Conservation (phyloP, 2,329 filamentous ascomycete species). For the Fonsecaea erecta region DNA sequence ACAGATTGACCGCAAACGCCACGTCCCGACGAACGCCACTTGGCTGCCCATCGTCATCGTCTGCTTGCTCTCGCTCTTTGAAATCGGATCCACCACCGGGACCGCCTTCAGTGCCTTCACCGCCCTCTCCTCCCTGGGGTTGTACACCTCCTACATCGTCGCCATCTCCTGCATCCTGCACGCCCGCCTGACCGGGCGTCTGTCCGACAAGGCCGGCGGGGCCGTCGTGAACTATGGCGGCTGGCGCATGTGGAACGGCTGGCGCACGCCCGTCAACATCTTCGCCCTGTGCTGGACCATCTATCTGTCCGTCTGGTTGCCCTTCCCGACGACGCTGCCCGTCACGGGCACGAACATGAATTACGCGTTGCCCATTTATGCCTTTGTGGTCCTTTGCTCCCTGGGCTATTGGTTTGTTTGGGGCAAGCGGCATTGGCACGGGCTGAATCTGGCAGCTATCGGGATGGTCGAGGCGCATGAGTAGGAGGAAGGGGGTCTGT, state of each 20-base stretch:
- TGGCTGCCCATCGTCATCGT: conserved; percentile 45
- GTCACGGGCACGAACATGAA: conserved; percentile 48
- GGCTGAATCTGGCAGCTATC: conserved; percentile 28
- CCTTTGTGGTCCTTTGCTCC: conserved; percentile 32
- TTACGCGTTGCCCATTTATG: conserved; percentile 45
- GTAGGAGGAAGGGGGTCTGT: background rate
- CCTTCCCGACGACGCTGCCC: conserved; percentile 44
- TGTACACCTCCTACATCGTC: conserved; percentile 50
- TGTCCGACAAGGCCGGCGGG: conserved; percentile 34
- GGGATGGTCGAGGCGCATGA: conserved; percentile 27
- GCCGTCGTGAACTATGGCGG: conserved; percentile 38
- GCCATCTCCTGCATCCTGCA: conserved; percentile 41
- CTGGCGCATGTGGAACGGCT: conserved; percentile 42
- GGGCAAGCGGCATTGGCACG: conserved; percentile 30
- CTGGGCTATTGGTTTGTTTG: conserved; percentile 34
- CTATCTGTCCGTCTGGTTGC: conserved; percentile 41
- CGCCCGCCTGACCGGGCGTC: conserved; percentile 38
- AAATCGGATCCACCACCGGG: conserved; percentile 45
- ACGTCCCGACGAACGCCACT: conserved; percentile 48
- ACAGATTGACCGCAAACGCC: conserved; percentile 43
- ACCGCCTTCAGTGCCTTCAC: conserved; percentile 48
- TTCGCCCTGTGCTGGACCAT: conserved; percentile 44
- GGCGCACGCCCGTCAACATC: conserved; percentile 43
- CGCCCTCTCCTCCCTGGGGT: conserved; percentile 45
- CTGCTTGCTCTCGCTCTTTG: conserved; percentile 46